A percentile compares a stretch with the other conserved stretches of the same genome.
Conservation (phyloP, 306 rosid species). For the Quercus ilex region DNA sequence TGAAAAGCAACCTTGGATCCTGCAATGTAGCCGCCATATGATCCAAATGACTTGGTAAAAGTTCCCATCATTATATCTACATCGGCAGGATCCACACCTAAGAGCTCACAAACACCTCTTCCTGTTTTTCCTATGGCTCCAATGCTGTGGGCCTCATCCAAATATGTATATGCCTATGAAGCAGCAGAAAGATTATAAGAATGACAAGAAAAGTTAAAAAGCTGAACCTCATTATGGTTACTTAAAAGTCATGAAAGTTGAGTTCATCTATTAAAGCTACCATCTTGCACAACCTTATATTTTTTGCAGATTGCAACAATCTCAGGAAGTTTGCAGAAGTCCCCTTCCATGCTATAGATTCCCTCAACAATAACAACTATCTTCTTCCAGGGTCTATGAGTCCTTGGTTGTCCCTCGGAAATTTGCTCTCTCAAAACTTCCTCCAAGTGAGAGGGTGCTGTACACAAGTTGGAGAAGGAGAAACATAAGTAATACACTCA, state of each 20-base stretch:
- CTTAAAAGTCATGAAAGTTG: neutral
- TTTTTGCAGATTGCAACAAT: slow-evolving; percentile 78
- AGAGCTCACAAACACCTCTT: slow-evolving; percentile 61
- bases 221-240: no score
- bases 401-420: slow-evolving; percentile 89
- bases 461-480: neutral
- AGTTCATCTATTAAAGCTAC: neutral
- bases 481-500: neutral
- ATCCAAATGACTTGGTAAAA: slow-evolving; percentile 89
- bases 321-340: slow-evolving; percentile 91
- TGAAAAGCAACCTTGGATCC: slow-evolving; percentile 68
- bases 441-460: slow-evolving; percentile 81
- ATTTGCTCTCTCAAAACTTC: slow-evolving; percentile 84
- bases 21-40: slow-evolving; percentile 87
- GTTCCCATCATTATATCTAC: slow-evolving; percentile 95
- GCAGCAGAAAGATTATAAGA: neutral
- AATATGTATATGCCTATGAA: slow-evolving; percentile 59
- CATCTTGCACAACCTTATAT: slow-evolving; percentile 48
- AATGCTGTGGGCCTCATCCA: slow-evolving; percentile 95
- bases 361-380: slow-evolving; percentile 86
- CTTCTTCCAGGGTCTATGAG: slow-evolving; percentile 94
- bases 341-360: slow-evolving; percentile 95
- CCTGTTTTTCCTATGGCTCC: slow-evolving; percentile 85
- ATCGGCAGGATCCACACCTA: slow-evolving; percentile 76
- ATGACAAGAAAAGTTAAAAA: neutral